Conservation (phyloP, 306 rosid species). For the Betula pendula region DNA sequence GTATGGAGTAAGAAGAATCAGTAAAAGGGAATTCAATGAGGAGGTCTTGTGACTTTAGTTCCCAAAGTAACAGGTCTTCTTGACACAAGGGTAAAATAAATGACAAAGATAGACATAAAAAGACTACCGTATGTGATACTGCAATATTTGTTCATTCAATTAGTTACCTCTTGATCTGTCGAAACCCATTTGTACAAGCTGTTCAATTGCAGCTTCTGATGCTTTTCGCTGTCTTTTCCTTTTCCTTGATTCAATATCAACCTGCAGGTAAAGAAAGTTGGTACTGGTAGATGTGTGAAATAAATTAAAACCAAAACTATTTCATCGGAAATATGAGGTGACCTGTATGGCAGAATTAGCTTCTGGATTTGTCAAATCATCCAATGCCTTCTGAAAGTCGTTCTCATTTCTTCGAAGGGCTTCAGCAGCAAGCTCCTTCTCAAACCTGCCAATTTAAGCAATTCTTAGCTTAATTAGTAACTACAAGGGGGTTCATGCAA, state of each 20-base stretch:
- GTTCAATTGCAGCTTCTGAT: slow-evolving; percentile 53
- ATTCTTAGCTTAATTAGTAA: slow-evolving; percentile 13
- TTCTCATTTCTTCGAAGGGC: slow-evolving; percentile 89
- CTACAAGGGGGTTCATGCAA: background rate
- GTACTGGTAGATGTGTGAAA: background rate
- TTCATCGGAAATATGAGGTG: slow-evolving; percentile 6
- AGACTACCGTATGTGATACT: background rate
- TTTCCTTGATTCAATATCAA: slow-evolving; percentile 62
- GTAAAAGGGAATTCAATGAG: background rate
- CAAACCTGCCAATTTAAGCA: slow-evolving; percentile 53
- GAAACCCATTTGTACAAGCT: slow-evolving; percentile 72
- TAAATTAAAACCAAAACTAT: background rate
- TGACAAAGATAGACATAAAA: background rate
- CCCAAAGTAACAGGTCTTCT: background rate
- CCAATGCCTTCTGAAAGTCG: slow-evolving; percentile 70
- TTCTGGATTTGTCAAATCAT: slow-evolving; percentile 83
- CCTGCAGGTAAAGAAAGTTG: slow-evolving; percentile 45
- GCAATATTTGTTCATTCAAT: background rate
- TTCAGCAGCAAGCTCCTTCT: slow-evolving; percentile 84
- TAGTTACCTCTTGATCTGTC: slow-evolving; percentile 69
- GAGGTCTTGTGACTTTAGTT: background rate
- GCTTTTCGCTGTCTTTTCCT: slow-evolving; percentile 51
- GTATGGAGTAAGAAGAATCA: background rate
- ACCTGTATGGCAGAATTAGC: slow-evolving; percentile 78
- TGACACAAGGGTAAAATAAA: background rate